Percentiles rank a stretch among this genome's conserved stretches.
These are phyloP conservation scores for Mangifera indica DNA, from an alignment of 345 rosid species.

Conservation along the genomic window DNA sequence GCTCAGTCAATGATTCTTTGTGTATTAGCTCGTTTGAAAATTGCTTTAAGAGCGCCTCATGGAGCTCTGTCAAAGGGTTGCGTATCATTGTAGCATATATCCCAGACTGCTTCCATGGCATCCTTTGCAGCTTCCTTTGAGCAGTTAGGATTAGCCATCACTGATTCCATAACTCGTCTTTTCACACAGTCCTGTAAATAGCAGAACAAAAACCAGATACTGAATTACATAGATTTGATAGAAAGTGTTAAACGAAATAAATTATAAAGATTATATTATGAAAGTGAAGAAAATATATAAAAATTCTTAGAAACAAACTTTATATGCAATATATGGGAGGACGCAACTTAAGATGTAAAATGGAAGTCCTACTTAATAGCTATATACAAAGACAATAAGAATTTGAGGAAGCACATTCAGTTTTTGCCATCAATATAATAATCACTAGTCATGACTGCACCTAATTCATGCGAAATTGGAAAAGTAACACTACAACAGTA, in stretches of 20 bases:
- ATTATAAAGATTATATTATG: background rate
- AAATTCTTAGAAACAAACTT: background rate
- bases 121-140: constrained; percentile 72
- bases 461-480: background rate
- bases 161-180: constrained; percentile 79
- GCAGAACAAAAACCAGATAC: constrained; percentile 8
- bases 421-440: background rate
- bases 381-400: background rate
- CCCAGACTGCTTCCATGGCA: constrained; percentile 96
- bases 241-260: background rate
- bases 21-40: background rate
- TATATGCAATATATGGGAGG: too few relatives aligned
- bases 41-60: constrained; percentile 27
- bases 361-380: background rate
- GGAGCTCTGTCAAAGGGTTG: constrained; percentile 96
- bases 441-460: background rate
- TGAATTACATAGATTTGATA: constrained; percentile 1
- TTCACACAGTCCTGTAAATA: constrained; percentile 75
- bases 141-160: constrained; percentile 72
- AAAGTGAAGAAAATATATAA: background rate
- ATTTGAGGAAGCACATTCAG: background rate
- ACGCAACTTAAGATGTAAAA: background rate
- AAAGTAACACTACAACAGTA: too few relatives aligned
- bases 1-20: background rate
- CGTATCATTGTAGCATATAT: constrained; percentile 91